Conservation (phyloP, 345 rosid species). For the Gossypium ekmanianum region DNA sequence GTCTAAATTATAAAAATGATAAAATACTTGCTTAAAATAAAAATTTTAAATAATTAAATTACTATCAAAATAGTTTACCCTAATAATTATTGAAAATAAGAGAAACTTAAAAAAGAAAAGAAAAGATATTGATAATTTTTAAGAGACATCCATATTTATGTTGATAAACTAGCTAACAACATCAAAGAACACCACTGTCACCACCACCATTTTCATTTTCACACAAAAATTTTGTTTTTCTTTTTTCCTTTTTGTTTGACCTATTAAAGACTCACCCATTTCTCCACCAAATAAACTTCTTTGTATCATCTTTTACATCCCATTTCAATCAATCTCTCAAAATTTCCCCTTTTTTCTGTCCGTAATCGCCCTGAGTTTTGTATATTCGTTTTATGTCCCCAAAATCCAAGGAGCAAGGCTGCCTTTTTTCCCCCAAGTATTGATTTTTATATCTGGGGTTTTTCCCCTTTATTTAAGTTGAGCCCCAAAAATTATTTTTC, state of each 20-base stretch:
- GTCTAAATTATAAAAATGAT: no score
- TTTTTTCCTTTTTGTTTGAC: slow-evolving; percentile 6
- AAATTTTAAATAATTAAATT: no score
- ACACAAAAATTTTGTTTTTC: not conserved
- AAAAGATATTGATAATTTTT: not conserved
- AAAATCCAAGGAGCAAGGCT: not conserved
- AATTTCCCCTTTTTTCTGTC: not conserved
- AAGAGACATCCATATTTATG: slow-evolving; percentile 3
- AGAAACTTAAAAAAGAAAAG: not conserved
- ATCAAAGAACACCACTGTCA: slow-evolving; percentile 13
- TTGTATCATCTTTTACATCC: not conserved
- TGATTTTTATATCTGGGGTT: slow-evolving; percentile 1
- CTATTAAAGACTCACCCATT: slow-evolving; percentile 17
- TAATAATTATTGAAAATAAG: no score
- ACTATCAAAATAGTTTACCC: no score
- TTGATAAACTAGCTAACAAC: slow-evolving; percentile 2
- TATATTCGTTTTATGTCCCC: not conserved
- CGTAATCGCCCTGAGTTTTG: not conserved
- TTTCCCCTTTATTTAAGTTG: not conserved
- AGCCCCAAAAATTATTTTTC: not conserved
- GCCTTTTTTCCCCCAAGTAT: not conserved
- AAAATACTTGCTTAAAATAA: no score
- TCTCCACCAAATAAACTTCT: slow-evolving; percentile 19
- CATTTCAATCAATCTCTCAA: slow-evolving; percentile 9
- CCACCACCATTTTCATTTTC: not conserved